phyloP scores from a whole-genome alignment of 2,329 filamentous ascomycete genomes.

The Cladophialophora exuberans region DNA sequence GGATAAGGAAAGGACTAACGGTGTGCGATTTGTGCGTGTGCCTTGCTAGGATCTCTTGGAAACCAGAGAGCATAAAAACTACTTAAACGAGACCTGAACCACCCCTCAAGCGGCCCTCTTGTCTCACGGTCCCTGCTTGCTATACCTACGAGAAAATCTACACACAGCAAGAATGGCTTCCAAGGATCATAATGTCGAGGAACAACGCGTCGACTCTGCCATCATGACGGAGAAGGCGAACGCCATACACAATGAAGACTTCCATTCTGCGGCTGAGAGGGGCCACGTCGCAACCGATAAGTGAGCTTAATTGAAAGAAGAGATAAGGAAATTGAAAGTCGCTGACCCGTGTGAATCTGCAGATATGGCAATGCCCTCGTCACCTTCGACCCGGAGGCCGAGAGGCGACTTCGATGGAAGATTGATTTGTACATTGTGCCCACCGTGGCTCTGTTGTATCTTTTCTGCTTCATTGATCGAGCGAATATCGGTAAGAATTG shows the following conservation, averaged over 20 bases:
- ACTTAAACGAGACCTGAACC: not conserved
- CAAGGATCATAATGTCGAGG: slow-evolving; percentile 20
- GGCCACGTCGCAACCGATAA: slow-evolving; percentile 54
- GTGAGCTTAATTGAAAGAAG: slow-evolving; percentile 37
- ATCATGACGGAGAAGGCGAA: slow-evolving; percentile 42
- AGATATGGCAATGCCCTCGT: slow-evolving; percentile 56
- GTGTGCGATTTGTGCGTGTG: too few relatives aligned
- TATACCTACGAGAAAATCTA: too few relatives aligned
- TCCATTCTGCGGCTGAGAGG: slow-evolving; percentile 35
- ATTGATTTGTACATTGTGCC: slow-evolving; percentile 69
- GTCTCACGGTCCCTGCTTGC: not conserved
- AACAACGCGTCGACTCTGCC: slow-evolving; percentile 17
- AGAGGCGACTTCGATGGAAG: slow-evolving; percentile 62
- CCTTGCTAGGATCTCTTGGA: too few relatives aligned
- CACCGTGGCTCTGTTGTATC: slow-evolving; percentile 66
- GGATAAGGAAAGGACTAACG: too few relatives aligned
- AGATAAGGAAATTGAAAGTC: too few relatives aligned
- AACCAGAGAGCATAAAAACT: too few relatives aligned
- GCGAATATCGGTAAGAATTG: slow-evolving; percentile 65
- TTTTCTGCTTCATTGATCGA: slow-evolving; percentile 72
- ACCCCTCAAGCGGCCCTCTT: not conserved
- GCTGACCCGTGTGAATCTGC: not conserved
- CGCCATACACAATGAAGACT: slow-evolving; percentile 16
- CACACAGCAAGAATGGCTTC: slow-evolving; percentile 21
- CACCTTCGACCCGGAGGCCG: slow-evolving; percentile 59